Percentiles rank a stretch among this genome's conserved stretches.
These are phyloP conservation scores for Fusarium pseudonygamai DNA, from an alignment of 2,329 filamentous ascomycete genomes.

Conservation along the genomic window DNA sequence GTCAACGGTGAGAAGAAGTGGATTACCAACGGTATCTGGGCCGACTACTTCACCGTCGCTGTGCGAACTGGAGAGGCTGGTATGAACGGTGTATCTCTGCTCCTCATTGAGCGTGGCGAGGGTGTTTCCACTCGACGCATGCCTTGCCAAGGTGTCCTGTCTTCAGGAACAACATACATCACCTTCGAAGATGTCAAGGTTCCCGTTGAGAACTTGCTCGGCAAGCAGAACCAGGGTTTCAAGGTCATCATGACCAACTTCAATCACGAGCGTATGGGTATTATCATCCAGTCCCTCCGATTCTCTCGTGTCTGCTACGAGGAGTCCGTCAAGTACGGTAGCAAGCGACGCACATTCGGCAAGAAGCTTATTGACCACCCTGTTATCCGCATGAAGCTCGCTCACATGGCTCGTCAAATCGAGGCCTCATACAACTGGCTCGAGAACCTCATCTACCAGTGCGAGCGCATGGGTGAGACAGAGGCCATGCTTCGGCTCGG, in stretches of 20 bases:
- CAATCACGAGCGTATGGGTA: slow-evolving; percentile 98
- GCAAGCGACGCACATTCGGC: slow-evolving; percentile 97
- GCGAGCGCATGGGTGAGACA: slow-evolving; percentile 89
- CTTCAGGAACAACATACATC: slow-evolving; percentile 79
- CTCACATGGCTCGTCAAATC: slow-evolving; percentile 97
- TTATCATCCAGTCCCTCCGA: slow-evolving; percentile 96
- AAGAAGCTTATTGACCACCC: slow-evolving; percentile 97
- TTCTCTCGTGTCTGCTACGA: slow-evolving; percentile 98
- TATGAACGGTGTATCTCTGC: slow-evolving; percentile 91
- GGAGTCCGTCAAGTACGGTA: slow-evolving; percentile 94
- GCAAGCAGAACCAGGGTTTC: slow-evolving; percentile 98
- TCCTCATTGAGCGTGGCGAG: slow-evolving; percentile 90
- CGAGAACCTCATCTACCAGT: slow-evolving; percentile 94
- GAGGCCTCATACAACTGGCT: slow-evolving; percentile 98
- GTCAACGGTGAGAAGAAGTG: slow-evolving; percentile 99
- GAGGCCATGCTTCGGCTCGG: slow-evolving; percentile 97
- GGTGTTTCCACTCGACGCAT: slow-evolving; percentile 94
- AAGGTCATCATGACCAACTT: slow-evolving; percentile 99
- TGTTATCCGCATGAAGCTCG: slow-evolving; percentile 96
- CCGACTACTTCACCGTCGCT: slow-evolving; percentile 96
- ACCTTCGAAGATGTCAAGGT: slow-evolving; percentile 99
- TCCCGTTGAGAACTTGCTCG: slow-evolving; percentile 97
- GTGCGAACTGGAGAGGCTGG: slow-evolving; percentile 88
- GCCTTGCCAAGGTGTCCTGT: slow-evolving; percentile 99
- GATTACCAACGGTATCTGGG: slow-evolving; percentile 98